phyloP scores from a whole-genome alignment of 192 early-diverging fungal genomes.

The Phlyctochytrium arcticum region DNA sequence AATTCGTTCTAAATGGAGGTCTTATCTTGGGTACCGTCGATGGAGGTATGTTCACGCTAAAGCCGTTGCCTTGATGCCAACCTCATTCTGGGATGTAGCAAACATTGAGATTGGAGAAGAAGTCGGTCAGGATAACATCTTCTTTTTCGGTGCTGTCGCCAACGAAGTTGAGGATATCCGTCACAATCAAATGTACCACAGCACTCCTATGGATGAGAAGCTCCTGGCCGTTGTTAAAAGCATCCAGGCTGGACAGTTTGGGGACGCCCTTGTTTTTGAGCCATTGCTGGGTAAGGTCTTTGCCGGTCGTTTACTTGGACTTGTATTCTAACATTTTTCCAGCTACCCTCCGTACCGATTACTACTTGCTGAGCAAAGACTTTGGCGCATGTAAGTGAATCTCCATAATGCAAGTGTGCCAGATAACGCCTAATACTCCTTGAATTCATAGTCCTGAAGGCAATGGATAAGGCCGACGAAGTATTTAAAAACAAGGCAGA shows the following conservation, averaged over 20 bases:
- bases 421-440: too few relatives aligned
- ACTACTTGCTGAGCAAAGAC: slow-evolving; percentile 80
- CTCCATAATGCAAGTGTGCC: too few relatives aligned
- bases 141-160: slow-evolving; percentile 90
- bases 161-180: slow-evolving; percentile 92
- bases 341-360: slow-evolving; percentile 78
- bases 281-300: slow-evolving; percentile 30
- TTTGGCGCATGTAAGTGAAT: slow-evolving; percentile 75
- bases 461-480: slow-evolving; percentile 77
- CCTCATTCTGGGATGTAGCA: slow-evolving; percentile 39
- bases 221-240: slow-evolving; percentile 76
- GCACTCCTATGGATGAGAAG: slow-evolving; percentile 69
- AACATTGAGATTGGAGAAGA: slow-evolving; percentile 99
- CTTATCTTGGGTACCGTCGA: slow-evolving; percentile 97
- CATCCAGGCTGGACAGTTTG: slow-evolving; percentile 80
- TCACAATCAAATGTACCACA: slow-evolving; percentile 79
- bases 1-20: slow-evolving; percentile 98
- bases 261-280: slow-evolving; percentile 55
- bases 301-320: background rate
- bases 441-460: slow-evolving; percentile 55
- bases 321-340: slow-evolving; percentile 5
- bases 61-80: background rate
- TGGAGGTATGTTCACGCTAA: slow-evolving; percentile 41
- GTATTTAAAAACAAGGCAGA: slow-evolving; percentile 75
- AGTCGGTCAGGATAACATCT: slow-evolving; percentile 96